A percentile compares a stretch with the other conserved stretches of the same genome.
These are phyloP conservation scores for Triglochin maritima DNA, from an alignment of 106 monocot species.

Conservation along the genomic window DNA sequence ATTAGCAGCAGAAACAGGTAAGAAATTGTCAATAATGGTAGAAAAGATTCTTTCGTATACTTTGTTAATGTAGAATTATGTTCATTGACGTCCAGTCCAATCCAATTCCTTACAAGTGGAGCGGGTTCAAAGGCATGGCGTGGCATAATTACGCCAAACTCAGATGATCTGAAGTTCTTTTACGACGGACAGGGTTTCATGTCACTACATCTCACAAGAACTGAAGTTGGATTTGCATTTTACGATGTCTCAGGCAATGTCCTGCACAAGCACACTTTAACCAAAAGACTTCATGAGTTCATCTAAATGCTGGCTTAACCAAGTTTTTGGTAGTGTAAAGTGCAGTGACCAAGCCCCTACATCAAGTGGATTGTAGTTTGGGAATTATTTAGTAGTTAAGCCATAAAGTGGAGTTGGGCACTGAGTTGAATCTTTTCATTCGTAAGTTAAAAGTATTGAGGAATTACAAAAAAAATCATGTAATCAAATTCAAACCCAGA, in stretches of 20 bases:
- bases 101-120: constrained; percentile 74
- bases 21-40: background rate
- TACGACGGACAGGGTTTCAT: constrained; percentile 63
- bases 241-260: constrained; percentile 31
- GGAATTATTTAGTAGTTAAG: too few species aligned
- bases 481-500: too few species aligned
- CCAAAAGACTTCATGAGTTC: constrained; percentile 5
- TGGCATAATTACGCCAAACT: constrained; percentile 26
- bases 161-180: constrained; percentile 42
- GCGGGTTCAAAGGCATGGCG: constrained; percentile 79
- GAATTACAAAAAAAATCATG: too few species aligned
- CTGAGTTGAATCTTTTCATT: too few species aligned
- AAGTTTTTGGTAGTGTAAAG: too few species aligned
- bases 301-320: background rate
- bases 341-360: too few species aligned
- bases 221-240: constrained; percentile 10
- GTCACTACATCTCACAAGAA: constrained; percentile 25
- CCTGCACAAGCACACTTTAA: constrained; percentile 16
- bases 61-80: constrained; percentile 8
- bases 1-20: constrained; percentile 72
- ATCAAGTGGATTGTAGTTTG: too few species aligned
- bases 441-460: too few species aligned
- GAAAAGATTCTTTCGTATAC: background rate
- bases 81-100: constrained; percentile 18
- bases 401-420: too few species aligned